phyloP scores from a whole-genome alignment of 805 yeast species.

The Schizosaccharomyces pombe region DNA sequence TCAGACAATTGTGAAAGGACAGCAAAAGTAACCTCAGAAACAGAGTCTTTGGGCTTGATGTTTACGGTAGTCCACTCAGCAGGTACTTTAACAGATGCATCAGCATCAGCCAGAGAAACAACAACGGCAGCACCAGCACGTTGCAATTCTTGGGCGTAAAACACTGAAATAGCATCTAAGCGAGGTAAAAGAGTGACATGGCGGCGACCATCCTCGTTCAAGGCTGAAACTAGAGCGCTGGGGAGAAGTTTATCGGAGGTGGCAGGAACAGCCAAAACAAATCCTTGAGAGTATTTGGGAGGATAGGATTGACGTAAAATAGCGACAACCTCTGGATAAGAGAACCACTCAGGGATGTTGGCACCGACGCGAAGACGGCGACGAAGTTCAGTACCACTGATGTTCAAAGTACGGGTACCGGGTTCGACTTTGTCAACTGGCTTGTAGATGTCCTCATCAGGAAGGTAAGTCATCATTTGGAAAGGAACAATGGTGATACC shows the following conservation, averaged over 20 bases:
- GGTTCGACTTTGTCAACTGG: conserved; percentile 80
- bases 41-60: not conserved
- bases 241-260: conserved; percentile 44
- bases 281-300: conserved; percentile 75
- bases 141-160: conserved; percentile 42
- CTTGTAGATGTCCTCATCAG: conserved; percentile 83
- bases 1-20: not conserved
- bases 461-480: conserved; percentile 88
- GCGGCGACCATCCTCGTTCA: conserved; percentile 78
- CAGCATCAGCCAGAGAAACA: conserved; percentile 26
- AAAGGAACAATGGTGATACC: conserved; percentile 83
- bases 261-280: conserved; percentile 46
- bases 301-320: conserved; percentile 82
- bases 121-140: conserved; percentile 87
- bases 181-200: conserved; percentile 36
- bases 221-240: conserved; percentile 66
- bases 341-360: conserved; percentile 88
- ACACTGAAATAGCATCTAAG: conserved; percentile 21
- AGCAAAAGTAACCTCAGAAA: not conserved
- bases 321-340: conserved; percentile 85
- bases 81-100: not conserved
- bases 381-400: conserved; percentile 87
- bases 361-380: conserved; percentile 66
- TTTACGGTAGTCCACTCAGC: not conserved
- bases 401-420: conserved; percentile 61